phyloP scores from a whole-genome alignment of 495 filamentous ascomycete genomes.

The Neurospora tetraspora region DNA sequence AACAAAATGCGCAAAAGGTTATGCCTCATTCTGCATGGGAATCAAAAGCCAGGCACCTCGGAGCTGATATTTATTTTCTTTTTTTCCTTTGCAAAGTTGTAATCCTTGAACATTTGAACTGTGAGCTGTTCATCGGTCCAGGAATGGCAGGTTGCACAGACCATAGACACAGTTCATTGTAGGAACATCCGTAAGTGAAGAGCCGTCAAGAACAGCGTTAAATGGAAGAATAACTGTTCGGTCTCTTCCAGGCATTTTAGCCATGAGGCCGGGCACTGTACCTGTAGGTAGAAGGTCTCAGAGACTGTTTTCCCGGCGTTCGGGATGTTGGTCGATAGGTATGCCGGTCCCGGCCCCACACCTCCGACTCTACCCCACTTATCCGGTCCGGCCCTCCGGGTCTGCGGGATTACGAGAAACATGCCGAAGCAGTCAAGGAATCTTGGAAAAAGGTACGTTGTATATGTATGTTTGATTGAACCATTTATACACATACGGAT shows the following conservation, averaged over 20 bases:
- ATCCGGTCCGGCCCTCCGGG: background rate
- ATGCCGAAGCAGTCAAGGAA: background rate
- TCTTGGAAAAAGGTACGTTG: no score
- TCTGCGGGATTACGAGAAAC: background rate
- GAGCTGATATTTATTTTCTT: no score
- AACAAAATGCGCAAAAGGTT: background rate
- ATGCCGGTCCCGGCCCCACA: background rate
- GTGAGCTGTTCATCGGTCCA: background rate
- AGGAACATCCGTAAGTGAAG: background rate
- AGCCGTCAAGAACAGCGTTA: background rate
- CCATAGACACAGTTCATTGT: background rate
- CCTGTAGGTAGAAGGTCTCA: background rate
- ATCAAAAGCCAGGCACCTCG: background rate
- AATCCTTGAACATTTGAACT: background rate
- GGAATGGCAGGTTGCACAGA: background rate
- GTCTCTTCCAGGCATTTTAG: no score
- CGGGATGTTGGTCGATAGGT: no score
- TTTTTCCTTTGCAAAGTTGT: background rate
- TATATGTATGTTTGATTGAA: no score
- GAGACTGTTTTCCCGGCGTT: background rate
- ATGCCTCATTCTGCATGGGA: background rate
- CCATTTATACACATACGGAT: no score
- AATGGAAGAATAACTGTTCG: no score
- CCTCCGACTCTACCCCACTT: background rate
- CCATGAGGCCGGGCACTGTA: background rate